Evolutionary conservation across 768 basidiomycete genomes (phyloP).

Genomic region (Strobilomyces confusus): DNA sequence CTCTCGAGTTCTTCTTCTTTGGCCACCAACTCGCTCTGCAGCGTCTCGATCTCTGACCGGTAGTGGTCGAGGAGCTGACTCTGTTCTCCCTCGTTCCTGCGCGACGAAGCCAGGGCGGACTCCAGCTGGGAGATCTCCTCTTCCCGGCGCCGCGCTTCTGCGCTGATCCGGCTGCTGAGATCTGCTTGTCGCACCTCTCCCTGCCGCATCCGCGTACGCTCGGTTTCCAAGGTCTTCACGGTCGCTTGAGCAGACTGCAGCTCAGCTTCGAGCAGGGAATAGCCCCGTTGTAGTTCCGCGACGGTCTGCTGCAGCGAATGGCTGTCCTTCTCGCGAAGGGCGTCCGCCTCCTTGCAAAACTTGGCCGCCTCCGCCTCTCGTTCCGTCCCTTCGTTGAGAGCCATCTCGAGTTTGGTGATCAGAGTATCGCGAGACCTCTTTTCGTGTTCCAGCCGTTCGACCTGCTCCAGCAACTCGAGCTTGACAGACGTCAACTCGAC

Average conservation of each 20-base stretch:
- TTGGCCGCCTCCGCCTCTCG: conserved; percentile 45
- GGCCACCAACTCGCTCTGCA: conserved; percentile 55
- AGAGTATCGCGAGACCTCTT: conserved; percentile 52
- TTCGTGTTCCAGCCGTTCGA: conserved; percentile 51
- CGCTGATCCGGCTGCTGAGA: conserved; percentile 53
- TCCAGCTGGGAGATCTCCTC: conserved; percentile 53
- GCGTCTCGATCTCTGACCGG: conserved; percentile 66
- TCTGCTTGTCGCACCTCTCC: conserved; percentile 51
- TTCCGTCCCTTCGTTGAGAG: conserved; percentile 51
- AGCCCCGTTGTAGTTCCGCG: conserved; percentile 59
- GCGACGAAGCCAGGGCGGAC: conserved; percentile 48
- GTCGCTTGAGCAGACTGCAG: conserved; percentile 51
- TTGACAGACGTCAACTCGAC: conserved; percentile 74
- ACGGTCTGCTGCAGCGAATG: conserved; percentile 45
- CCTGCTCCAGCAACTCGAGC: conserved; percentile 62
- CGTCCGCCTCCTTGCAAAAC: conserved; percentile 42
- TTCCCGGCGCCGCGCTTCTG: conserved; percentile 42
- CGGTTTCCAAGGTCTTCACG: conserved; percentile 57
- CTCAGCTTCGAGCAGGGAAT: conserved; percentile 58
- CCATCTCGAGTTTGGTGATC: conserved; percentile 60
- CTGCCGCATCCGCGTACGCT: conserved; percentile 58
- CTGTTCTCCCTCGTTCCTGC: conserved; percentile 53
- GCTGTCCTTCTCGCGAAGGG: conserved; percentile 51
- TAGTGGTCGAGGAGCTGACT: conserved; percentile 59
- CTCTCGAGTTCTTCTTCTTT: conserved; percentile 68